phyloP scores from a whole-genome alignment of 768 basidiomycete species.

The Lyophyllum semitale region DNA sequence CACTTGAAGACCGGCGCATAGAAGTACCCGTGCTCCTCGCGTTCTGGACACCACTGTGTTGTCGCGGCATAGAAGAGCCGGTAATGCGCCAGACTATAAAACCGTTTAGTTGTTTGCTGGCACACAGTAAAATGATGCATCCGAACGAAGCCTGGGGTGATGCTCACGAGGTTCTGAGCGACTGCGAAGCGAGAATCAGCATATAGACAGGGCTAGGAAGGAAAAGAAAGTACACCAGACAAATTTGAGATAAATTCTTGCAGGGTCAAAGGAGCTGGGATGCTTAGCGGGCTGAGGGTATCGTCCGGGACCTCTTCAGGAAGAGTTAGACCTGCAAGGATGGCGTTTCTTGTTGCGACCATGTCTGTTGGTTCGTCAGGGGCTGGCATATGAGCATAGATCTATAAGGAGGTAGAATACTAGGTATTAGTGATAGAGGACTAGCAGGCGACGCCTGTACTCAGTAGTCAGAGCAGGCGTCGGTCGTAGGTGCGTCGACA shows the following conservation, averaged over 20 bases:
- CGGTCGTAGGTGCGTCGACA: neutral
- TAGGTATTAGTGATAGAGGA: neutral
- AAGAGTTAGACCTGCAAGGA: conserved; percentile 62
- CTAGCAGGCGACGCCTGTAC: conserved; percentile 5
- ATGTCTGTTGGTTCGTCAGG: conserved; percentile 43
- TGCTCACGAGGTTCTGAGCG: conserved; percentile 59
- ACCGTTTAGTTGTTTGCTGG: neutral
- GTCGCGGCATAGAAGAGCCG: conserved; percentile 67
- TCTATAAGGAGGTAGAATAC: neutral
- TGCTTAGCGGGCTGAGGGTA: conserved; percentile 65
- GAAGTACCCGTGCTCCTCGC: conserved; percentile 82
- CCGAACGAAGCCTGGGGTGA: neutral
- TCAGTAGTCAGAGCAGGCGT: conserved; percentile 9
- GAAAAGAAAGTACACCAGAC: conserved; percentile 48
- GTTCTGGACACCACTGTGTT: conserved; percentile 78
- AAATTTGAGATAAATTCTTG: conserved; percentile 68
- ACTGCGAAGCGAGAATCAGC: conserved; percentile 32
- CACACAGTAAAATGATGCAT: no score
- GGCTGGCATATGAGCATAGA: conserved; percentile 10
- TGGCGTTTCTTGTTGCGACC: conserved; percentile 53
- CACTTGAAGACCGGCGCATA: conserved; percentile 77
- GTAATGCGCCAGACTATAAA: conserved; percentile 61
- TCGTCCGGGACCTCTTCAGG: conserved; percentile 66
- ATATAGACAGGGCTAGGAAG: neutral
- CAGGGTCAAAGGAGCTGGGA: conserved; percentile 63